phyloP scores from a whole-genome alignment of 805 yeast species.

The Brettanomyces custersianus region DNA sequence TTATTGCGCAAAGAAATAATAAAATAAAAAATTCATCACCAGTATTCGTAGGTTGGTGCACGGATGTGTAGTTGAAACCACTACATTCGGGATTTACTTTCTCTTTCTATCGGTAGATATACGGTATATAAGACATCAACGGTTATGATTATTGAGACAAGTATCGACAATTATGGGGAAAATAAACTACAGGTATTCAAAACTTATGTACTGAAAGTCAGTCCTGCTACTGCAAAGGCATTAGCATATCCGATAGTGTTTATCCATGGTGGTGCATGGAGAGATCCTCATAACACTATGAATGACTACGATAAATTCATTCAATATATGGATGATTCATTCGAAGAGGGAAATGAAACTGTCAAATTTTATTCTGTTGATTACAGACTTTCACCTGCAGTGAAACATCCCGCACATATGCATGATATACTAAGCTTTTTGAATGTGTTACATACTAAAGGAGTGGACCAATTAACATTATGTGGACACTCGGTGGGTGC shows the following conservation, averaged over 20 bases:
- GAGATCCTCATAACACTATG: constrained; percentile 55
- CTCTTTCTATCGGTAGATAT: too few species aligned
- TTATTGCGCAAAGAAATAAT: too few species aligned
- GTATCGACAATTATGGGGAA: constrained; percentile 4
- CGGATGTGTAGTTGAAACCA: too few species aligned
- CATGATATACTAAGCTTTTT: constrained; percentile 45
- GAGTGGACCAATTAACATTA: constrained; percentile 22
- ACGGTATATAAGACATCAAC: too few species aligned
- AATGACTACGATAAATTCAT: constrained; percentile 39
- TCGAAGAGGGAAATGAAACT: not conserved
- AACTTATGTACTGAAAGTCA: constrained; percentile 1
- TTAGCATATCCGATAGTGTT: constrained; percentile 28
- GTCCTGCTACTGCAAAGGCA: constrained; percentile 5
- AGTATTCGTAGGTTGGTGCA: too few species aligned
- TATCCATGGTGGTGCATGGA: constrained; percentile 89
- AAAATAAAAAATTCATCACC: too few species aligned
- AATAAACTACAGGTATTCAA: constrained; percentile 5
- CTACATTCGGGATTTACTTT: too few species aligned
- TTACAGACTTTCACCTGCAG: constrained; percentile 58
- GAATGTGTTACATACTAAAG: constrained; percentile 12
- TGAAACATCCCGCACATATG: constrained; percentile 53
- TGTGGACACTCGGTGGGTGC: constrained; percentile 85
- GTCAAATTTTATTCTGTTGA: constrained; percentile 37
- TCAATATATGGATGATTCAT: not conserved
- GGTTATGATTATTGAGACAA: not conserved